phyloP scores from a whole-genome alignment of 768 basidiomycete genomes.

The Fomitopsis serialis region DNA sequence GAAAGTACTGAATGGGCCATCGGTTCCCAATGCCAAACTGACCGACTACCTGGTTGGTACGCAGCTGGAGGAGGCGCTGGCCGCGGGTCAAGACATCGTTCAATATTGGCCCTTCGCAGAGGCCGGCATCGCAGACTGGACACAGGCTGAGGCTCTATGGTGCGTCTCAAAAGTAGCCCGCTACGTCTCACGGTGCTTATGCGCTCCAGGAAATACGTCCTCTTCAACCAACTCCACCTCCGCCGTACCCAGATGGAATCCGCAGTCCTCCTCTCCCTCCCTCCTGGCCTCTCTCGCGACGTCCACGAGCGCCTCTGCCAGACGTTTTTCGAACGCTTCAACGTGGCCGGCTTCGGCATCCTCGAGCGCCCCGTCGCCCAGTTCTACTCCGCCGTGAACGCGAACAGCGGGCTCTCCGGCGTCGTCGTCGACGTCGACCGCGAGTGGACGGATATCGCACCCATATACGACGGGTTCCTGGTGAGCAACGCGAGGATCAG shows the following conservation, averaged over 20 bases:
- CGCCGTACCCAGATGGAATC: slow-evolving; percentile 86
- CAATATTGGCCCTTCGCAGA: slow-evolving; percentile 82
- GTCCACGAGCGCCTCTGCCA: slow-evolving; percentile 73
- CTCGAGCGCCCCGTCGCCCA: slow-evolving; percentile 83
- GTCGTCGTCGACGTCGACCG: slow-evolving; percentile 80
- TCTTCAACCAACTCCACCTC: slow-evolving; percentile 70
- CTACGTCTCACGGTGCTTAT: too few species aligned
- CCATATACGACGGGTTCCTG: slow-evolving; percentile 70
- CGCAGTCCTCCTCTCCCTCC: slow-evolving; percentile 72
- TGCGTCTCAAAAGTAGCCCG: too few species aligned
- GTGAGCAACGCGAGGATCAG: slow-evolving; percentile 47
- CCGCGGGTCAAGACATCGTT: slow-evolving; percentile 64
- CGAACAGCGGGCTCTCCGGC: slow-evolving; percentile 53
- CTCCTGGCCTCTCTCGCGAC: slow-evolving; percentile 56
- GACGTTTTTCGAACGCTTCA: slow-evolving; percentile 90
- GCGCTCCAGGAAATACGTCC: slow-evolving; percentile 71
- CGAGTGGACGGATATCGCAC: slow-evolving; percentile 70
- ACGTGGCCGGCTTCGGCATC: slow-evolving; percentile 76
- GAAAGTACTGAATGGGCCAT: slow-evolving; percentile 42
- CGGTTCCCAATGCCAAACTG: slow-evolving; percentile 40
- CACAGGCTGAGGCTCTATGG: slow-evolving; percentile 88
- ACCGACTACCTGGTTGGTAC: slow-evolving; percentile 81
- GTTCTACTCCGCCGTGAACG: slow-evolving; percentile 56
- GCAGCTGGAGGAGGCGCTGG: slow-evolving; percentile 75
- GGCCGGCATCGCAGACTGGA: slow-evolving; percentile 70